Percentiles rank a stretch among this genome's conserved stretches.
These are phyloP conservation scores for Neurospora tetraspora DNA, from an alignment of 495 filamentous ascomycete genomes.

Conservation along the genomic window DNA sequence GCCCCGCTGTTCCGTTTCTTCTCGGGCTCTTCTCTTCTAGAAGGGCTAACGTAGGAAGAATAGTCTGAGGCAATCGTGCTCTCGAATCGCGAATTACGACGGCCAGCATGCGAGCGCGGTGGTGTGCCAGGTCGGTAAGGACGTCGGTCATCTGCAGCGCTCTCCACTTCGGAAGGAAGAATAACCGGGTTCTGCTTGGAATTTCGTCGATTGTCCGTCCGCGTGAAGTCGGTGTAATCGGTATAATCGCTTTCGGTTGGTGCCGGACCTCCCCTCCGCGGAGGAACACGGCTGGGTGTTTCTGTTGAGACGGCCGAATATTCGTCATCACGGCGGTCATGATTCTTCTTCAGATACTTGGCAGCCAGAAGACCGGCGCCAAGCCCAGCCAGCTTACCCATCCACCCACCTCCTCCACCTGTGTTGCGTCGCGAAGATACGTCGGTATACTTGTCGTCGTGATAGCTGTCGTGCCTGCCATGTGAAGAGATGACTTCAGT, in stretches of 20 bases:
- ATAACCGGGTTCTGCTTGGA: constrained; percentile 26
- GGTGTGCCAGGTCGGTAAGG: constrained; percentile 31
- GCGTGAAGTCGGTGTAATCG: constrained; percentile 26
- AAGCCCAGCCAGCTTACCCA: constrained; percentile 54
- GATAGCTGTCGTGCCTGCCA: constrained; percentile 40
- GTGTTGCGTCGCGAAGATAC: constrained; percentile 13
- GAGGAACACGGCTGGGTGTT: constrained; percentile 36
- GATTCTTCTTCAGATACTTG: constrained; percentile 51
- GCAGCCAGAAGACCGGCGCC: constrained; percentile 58
- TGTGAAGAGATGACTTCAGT: constrained; percentile 41
- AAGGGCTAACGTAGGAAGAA: constrained; percentile 39
- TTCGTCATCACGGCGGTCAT: constrained; percentile 49
- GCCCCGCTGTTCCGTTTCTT: constrained; percentile 20
- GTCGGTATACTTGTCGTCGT: constrained; percentile 52
- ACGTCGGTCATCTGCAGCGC: constrained; percentile 24
- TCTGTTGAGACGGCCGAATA: constrained; percentile 45
- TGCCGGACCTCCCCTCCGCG: constrained; percentile 20
- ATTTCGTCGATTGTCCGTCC: constrained; percentile 28
- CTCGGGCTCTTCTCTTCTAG: constrained; percentile 25
- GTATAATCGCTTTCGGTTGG: constrained; percentile 38
- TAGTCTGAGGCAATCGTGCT: constrained; percentile 37
- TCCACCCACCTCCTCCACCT: constrained; percentile 41
- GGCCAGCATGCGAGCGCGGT: constrained; percentile 29
- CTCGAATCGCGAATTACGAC: constrained; percentile 25
- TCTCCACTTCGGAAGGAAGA: constrained; percentile 29